Conservation (phyloP, 345 rosid genomes). For the Gossypium thurberi region DNA sequence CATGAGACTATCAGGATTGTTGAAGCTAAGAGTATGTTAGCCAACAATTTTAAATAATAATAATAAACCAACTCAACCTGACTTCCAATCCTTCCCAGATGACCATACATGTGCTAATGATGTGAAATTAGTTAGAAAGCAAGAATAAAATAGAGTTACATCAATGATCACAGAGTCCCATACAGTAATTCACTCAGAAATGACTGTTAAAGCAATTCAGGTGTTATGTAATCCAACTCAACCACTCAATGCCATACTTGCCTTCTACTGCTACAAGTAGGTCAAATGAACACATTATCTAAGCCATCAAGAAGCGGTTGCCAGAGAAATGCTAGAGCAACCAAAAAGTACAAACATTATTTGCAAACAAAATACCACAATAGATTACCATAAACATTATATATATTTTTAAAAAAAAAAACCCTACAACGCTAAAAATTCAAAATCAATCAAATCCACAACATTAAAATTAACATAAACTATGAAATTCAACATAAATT, state of each 20-base stretch:
- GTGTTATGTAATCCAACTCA: neutral
- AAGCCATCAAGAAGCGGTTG: neutral
- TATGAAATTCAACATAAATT: conserved; percentile 16
- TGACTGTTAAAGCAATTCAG: neutral
- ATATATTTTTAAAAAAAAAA: neutral
- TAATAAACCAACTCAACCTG: neutral
- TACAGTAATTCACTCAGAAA: neutral
- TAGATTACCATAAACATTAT: neutral
- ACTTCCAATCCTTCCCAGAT: neutral
- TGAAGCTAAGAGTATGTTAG: neutral
- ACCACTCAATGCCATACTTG: neutral
- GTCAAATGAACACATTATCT: too few relatives aligned
- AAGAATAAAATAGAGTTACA: neutral
- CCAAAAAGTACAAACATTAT: neutral
- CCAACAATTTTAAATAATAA: neutral
- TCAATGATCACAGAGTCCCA: neutral
- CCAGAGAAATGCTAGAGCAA: neutral
- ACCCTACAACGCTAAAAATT: neutral
- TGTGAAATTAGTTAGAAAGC: neutral
- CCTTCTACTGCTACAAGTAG: too few relatives aligned
- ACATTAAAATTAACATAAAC: neutral
- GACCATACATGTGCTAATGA: neutral
- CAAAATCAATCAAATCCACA: neutral
- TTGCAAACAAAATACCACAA: neutral
- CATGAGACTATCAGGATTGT: neutral